Percentiles rank a stretch among this genome's conserved stretches.
Evolutionary conservation across 306 rosid genomes (phyloP).

Genomic region (Sophora flavescens): DNA sequence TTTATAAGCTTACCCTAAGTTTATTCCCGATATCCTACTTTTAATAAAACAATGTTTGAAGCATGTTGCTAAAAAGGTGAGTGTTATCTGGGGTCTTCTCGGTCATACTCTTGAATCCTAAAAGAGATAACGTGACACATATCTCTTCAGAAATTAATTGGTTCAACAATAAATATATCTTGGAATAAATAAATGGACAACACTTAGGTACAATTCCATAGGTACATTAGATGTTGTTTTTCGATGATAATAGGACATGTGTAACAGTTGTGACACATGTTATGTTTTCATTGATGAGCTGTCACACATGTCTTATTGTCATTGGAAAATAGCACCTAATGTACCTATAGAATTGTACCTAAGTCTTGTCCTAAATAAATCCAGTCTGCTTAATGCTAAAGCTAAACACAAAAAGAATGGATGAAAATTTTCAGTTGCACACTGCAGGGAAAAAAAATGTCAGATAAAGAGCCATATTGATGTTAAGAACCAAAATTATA

Average conservation of each 20-base stretch:
- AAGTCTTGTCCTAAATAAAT: neutral
- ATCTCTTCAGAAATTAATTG: neutral
- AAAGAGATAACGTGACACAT: neutral
- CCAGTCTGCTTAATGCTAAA: neutral
- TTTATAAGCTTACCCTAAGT: neutral
- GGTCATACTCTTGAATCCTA: neutral
- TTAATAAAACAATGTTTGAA: neutral
- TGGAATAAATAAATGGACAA: neutral
- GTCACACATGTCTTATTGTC: too few relatives aligned
- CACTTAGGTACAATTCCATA: too few relatives aligned
- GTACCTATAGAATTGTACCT: too few relatives aligned
- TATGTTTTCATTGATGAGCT: too few relatives aligned
- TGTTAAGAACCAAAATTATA: neutral
- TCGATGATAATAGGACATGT: too few relatives aligned
- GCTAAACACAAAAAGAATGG: neutral
- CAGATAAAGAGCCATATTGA: slow-evolving; percentile 21
- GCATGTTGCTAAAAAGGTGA: neutral
- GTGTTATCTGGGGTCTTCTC: neutral
- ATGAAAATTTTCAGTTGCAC: neutral
- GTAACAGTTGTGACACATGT: too few relatives aligned
- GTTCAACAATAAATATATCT: neutral
- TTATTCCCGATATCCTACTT: neutral
- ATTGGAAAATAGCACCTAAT: too few relatives aligned
- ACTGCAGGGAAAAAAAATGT: slow-evolving; percentile 18
- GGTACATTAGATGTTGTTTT: too few relatives aligned